Evolutionary conservation across 805 yeast genomes (phyloP).

Genomic region (Kodamaea sagamina): DNA sequence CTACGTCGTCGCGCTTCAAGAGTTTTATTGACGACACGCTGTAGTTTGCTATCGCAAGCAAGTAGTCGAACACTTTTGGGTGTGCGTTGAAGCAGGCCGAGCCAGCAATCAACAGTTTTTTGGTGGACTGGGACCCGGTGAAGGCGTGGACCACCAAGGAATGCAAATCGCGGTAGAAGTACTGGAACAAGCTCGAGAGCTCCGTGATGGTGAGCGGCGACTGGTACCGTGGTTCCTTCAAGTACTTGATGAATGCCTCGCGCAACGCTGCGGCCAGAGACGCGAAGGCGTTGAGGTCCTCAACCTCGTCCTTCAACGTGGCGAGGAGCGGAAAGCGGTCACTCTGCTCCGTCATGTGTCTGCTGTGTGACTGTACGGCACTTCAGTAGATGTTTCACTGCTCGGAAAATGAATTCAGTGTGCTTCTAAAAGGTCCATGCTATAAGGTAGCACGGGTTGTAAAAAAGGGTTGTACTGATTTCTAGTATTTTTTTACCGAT

Average conservation of each 20-base stretch:
- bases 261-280: constrained; percentile 28
- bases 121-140: constrained; percentile 41
- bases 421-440: not conserved
- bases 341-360: not conserved
- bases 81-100: constrained; percentile 31
- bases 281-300: constrained; percentile 15
- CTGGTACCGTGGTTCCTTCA: constrained; percentile 46
- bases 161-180: constrained; percentile 41
- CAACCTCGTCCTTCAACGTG: constrained; percentile 9
- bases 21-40: constrained; percentile 38
- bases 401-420: too few species aligned
- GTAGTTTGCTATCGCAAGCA: constrained; percentile 44
- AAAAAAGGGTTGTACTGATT: not conserved
- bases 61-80: constrained; percentile 38
- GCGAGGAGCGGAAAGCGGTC: constrained; percentile 4
- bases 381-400: too few species aligned
- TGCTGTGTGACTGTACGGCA: too few species aligned
- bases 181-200: constrained; percentile 33
- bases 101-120: constrained; percentile 37
- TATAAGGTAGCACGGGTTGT: not conserved
- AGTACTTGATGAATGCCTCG: constrained; percentile 23
- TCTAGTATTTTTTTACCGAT: constrained; percentile 2
- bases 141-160: constrained; percentile 33
- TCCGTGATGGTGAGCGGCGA: constrained; percentile 40
- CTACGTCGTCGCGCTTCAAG: constrained; percentile 36